Evolutionary conservation across 192 early-diverging fungal species (phyloP).

Genomic region (Coemansia sp.): DNA sequence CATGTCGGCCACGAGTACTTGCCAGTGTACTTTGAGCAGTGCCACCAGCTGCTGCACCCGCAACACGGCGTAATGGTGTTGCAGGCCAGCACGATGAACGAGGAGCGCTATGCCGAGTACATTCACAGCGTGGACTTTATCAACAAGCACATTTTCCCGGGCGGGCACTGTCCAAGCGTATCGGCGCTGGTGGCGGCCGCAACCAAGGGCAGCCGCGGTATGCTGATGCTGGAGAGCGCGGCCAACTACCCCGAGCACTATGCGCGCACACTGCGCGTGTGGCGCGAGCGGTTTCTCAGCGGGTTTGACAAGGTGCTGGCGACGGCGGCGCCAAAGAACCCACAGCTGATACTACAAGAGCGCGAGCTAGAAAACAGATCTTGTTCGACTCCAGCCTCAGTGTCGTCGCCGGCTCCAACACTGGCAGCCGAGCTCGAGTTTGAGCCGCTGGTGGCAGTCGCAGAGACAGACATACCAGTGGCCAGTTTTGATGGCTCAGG

Average conservation of each 20-base stretch:
- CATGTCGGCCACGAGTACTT: slow-evolving; percentile 72
- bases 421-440: not conserved
- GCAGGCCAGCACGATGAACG: slow-evolving; percentile 75
- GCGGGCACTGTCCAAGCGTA: slow-evolving; percentile 71
- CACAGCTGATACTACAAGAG: slow-evolving; percentile 33
- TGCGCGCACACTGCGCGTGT: slow-evolving; percentile 64
- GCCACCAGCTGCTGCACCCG: slow-evolving; percentile 62
- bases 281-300: slow-evolving; percentile 65
- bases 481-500: not conserved
- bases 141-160: slow-evolving; percentile 78
- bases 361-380: not conserved
- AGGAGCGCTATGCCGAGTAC: slow-evolving; percentile 65
- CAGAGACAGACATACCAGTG: not conserved
- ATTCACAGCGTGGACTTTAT: slow-evolving; percentile 66
- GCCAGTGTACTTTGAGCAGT: slow-evolving; percentile 63
- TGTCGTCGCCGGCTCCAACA: slow-evolving; percentile 1
- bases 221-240: slow-evolving; percentile 61
- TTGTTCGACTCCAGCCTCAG: no score
- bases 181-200: slow-evolving; percentile 60
- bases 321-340: slow-evolving; percentile 21
- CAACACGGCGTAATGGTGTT: slow-evolving; percentile 60
- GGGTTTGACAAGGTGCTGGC: slow-evolving; percentile 58
- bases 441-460: not conserved
- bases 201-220: slow-evolving; percentile 57
- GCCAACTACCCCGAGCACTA: slow-evolving; percentile 75